Base-by-base conservation (phyloP, 495 filamentous ascomycete genomes). In the Hypoxylon cercidicola region DNA sequence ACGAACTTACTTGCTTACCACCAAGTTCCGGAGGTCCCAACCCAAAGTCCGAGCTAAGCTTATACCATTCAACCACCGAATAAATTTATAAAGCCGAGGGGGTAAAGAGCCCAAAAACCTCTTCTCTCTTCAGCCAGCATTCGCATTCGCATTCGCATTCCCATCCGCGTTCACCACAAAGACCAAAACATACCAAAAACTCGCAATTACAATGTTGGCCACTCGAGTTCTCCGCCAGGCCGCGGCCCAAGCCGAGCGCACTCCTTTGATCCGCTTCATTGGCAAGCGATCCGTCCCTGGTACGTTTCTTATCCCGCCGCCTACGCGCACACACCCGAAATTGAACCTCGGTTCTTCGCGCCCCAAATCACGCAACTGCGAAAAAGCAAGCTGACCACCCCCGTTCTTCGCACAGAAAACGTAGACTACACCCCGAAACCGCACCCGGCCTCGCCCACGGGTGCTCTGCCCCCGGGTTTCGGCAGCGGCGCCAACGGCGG, bases 211-310 rank as follows among this genome's bases (percentile, higher is more conserved):
- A 58, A 85, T 94, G 89, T 87, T 83, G 71, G 80, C 85, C 59
- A 90, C 92, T 59, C 79, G 80, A 70, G 83, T 79, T 66, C 82
- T 94, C 58, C 85, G 88, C 70, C 86, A 87, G 74, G 87, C 86
- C 68, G 84, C 86, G 66, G 79, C 80, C 54, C 77, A 84, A 68
- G 81, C 78, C 60, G 83, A 85, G 75, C 89, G 91, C 62, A 89
- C 85, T 39, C 92, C 92, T 51, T 79, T 96, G 77, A 99, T 99
- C 73, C 88, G 89, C 64, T 99, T 99, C 81, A 65, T 98, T 44
- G 95, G 95, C 73, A 95, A 93, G 82, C 89, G 95, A 56, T 82
- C 88, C 20, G 80, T 86, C 64, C 94, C 93, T 67, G 77, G 94
- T 97, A 84, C 48, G 90, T 83, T 25, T 45, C 19, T 11, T 35